Base-by-base conservation (phyloP, 179 eudicot species). In the Heliamphora pulchella region DNA sequence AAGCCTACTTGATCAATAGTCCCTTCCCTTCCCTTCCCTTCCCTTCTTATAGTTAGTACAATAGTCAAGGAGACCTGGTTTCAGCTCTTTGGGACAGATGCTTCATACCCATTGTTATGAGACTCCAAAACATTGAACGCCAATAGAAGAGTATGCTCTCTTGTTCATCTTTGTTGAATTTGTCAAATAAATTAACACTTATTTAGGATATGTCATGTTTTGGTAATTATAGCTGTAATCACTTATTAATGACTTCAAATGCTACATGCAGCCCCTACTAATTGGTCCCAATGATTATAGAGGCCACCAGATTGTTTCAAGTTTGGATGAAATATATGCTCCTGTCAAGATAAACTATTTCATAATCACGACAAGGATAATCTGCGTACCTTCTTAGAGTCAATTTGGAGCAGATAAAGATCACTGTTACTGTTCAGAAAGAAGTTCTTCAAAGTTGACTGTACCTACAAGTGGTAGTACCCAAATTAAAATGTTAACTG, bases 401-500 rank as follows among this genome's bases (percentile, higher is more conserved):
- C 93, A 77, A 96, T 78, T 86, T 96, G 94, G 73, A 92, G 96
- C 81, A 96, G 88, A 82, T 86, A 96, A 47, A 94, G 87, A 11
- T 93, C 97, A 9, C 53, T 74, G 65, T 85, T 83, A 65, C 78
- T 76, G 76, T 86, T 81, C 67, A 48, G 69, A 84, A 90, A 96
- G 87, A 96, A 95, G 82, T 86, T 90, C 64, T 86, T 87, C 84
- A 96, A 83, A 14, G 95, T 92, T 22, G 91, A 86, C 64, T 82
- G 90, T 39, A 96, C 98, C 98, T 92, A 89, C 64, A 68, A 77
- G 59, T 46, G 47, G 44, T 43, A 78, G 47, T 20, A 55, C 57
- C 47, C 61, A 73, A 46, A n/a, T 13, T 66, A 50, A 10, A 8
- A 63, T 8, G 59, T 72, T 63, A 18, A 66, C 17, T 20, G 50